phyloP scores from a whole-genome alignment of 495 filamentous ascomycete species.

The Penicillium bovifimosum region DNA sequence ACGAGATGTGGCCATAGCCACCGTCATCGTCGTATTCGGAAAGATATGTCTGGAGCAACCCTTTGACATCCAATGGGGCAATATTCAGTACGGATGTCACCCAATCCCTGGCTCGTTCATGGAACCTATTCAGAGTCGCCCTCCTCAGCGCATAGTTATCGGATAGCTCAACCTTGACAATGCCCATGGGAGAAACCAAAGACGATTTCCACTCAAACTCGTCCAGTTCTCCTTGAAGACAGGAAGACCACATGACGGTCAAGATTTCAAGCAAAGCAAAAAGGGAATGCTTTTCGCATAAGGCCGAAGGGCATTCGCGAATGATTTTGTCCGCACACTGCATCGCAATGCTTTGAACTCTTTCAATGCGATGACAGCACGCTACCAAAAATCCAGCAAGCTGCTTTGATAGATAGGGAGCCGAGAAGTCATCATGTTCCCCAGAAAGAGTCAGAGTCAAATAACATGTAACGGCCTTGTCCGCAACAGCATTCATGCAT shows the following conservation, averaged over 20 bases:
- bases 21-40: constrained; percentile 89
- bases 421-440: constrained; percentile 66
- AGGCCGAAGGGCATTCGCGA: constrained; percentile 72
- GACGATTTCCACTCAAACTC: constrained; percentile 81
- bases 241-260: constrained; percentile 90
- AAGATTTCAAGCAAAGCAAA: constrained; percentile 89
- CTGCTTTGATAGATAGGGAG: constrained; percentile 81
- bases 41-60: constrained; percentile 88
- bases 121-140: constrained; percentile 69
- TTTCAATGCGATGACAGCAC: constrained; percentile 86
- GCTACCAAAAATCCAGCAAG: constrained; percentile 75
- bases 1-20: constrained; percentile 78
- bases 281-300: constrained; percentile 83
- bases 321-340: constrained; percentile 81
- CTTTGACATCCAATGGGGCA: constrained; percentile 91
- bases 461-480: constrained; percentile 67
- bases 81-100: constrained; percentile 72
- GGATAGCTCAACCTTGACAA: constrained; percentile 80
- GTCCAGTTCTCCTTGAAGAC: constrained; percentile 88
- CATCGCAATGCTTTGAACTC: constrained; percentile 79
- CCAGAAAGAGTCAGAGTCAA: constrained; percentile 64
- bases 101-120: constrained; percentile 74
- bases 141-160: constrained; percentile 80
- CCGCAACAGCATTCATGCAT: constrained; percentile 80
- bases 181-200: constrained; percentile 66